Percentiles rank a stretch among this genome's conserved stretches.
These are phyloP conservation scores for Babesia bigemina DNA, from an alignment of 169 alveolate genomes.

Conservation along the genomic window DNA sequence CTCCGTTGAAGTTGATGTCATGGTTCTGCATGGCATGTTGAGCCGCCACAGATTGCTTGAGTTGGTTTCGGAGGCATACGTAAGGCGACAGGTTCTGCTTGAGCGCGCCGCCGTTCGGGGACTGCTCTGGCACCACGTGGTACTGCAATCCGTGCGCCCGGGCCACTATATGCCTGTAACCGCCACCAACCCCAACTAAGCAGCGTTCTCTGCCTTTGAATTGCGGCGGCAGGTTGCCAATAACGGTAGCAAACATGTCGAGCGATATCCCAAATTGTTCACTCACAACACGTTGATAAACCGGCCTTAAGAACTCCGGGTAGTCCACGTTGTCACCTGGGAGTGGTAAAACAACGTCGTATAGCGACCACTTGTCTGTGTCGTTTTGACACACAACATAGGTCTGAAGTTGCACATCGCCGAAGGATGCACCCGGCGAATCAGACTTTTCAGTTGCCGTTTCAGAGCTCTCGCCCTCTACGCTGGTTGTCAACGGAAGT, in stretches of 20 bases:
- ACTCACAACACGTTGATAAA: constrained; percentile 28
- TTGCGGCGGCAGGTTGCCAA: constrained; percentile 13
- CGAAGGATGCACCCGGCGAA: background rate
- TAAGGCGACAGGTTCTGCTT: constrained; percentile 1
- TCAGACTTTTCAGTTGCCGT: background rate
- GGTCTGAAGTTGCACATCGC: constrained; percentile 62
- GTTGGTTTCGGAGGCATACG: constrained; percentile 23
- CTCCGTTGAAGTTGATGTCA: background rate
- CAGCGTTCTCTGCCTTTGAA: constrained; percentile 40
- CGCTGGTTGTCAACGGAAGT: constrained; percentile 27
- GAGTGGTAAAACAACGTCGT: constrained; percentile 90
- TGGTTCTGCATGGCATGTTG: background rate
- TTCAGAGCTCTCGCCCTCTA: constrained; percentile 14
- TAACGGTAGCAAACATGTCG: constrained; percentile 34
- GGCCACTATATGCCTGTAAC: constrained; percentile 53
- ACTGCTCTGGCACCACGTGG: constrained; percentile 40
- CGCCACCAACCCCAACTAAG: constrained; percentile 58
- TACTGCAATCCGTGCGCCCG: constrained; percentile 52
- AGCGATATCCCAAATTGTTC: constrained; percentile 52
- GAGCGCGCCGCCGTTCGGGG: background rate
- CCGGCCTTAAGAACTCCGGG: constrained; percentile 41
- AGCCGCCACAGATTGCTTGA: background rate
- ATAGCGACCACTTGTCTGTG: constrained; percentile 74
- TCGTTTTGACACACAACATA: constrained; percentile 77
- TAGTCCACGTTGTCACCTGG: constrained; percentile 84